These are phyloP conservation scores for Monilinia aucupariae DNA, from an alignment of 2,329 filamentous ascomycete genomes.

Conservation along the genomic window DNA sequence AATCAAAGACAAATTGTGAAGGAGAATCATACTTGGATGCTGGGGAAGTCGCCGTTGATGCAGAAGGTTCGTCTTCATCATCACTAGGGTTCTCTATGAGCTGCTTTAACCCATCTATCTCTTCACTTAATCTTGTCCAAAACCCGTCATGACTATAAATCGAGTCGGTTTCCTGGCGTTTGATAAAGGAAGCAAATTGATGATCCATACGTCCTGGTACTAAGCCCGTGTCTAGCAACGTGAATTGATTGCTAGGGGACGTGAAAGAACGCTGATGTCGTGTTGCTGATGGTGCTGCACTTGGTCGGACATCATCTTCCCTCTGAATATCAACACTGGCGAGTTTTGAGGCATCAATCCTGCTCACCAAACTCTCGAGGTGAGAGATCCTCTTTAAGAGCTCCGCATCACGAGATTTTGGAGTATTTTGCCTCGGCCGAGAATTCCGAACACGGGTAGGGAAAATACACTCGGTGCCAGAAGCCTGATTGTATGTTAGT, in stretches of 20 bases:
- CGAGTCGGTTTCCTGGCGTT: slow-evolving; percentile 8
- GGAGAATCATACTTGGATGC: slow-evolving; percentile 12
- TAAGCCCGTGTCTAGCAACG: neutral
- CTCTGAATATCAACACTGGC: neutral
- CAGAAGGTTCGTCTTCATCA: slow-evolving; percentile 12
- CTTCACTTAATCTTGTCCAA: slow-evolving; percentile 17
- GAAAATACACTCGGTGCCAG: slow-evolving; percentile 14
- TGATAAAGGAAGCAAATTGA: slow-evolving; percentile 14
- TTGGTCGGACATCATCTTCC: slow-evolving; percentile 3
- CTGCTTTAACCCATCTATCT: slow-evolving; percentile 15
- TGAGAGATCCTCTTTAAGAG: slow-evolving; percentile 18
- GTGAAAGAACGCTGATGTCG: slow-evolving; percentile 4
- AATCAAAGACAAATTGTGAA: slow-evolving; percentile 10
- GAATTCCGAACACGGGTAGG: slow-evolving; percentile 13
- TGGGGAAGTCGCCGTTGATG: neutral
- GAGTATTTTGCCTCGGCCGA: slow-evolving; percentile 3
- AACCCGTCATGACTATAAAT: slow-evolving; percentile 15
- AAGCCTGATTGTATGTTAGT: slow-evolving; percentile 2
- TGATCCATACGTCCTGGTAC: slow-evolving; percentile 7
- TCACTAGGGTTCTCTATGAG: slow-evolving; percentile 13
- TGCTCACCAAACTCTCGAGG: slow-evolving; percentile 17
- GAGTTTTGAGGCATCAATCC: slow-evolving; percentile 14
- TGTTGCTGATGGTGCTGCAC: slow-evolving; percentile 2
- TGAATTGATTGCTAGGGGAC: neutral
- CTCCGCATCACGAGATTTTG: slow-evolving; percentile 17